Base-by-base conservation (phyloP, 768 basidiomycete genomes). In the Daedalea quercina region DNA sequence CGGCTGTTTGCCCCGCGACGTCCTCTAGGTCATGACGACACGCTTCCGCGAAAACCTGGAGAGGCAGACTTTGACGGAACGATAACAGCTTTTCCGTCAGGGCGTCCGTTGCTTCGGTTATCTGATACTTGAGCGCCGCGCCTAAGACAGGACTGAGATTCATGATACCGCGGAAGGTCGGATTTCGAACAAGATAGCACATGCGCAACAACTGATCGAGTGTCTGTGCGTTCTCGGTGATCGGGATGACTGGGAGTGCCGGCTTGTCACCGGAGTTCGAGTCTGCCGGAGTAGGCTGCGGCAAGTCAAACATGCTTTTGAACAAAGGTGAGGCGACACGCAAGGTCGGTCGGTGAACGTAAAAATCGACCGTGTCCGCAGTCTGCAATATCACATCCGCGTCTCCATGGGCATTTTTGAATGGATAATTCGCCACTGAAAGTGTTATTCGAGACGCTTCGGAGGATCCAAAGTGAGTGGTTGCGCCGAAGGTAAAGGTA, bases 311-410 rank as follows among this genome's bases (percentile, higher is more conserved):
- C 69, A 81, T 77, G 56, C 75, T 72, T 47, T 68, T 68, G 58
- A 85, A 85, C 62, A 85, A 76, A 3, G 79, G 73, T 13, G 84
- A 85, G 0, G 81, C 76, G n/a, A 79, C 61, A 22, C 76, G 70
- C n/a, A 85, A 69, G 51, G 84, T 67, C 40, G 74, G 60, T 60
- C 77, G 81, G 71, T 78, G 76, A 42, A 78, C 74, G 49, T 71
- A 74, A 64, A 82, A 82, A 48, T 71, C 70, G 53, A 70, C 66
- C 28, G 62, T 57, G 59, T 83, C 81, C 46, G 76, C 76, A 12
- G 78, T 76, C 50, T 78, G 74, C 40, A 85, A 66, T 47, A 81
- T 74, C 47, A 83, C 12, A 40, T 65, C 80, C 12, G 55, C 54
- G 22, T 72, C 37, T 8, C 15, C 17, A 20, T 44, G 4, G n/a